Percentiles rank a stretch among this genome's conserved stretches.
Conservation (phyloP, 306 rosid species). For the Glycine tomentella region DNA sequence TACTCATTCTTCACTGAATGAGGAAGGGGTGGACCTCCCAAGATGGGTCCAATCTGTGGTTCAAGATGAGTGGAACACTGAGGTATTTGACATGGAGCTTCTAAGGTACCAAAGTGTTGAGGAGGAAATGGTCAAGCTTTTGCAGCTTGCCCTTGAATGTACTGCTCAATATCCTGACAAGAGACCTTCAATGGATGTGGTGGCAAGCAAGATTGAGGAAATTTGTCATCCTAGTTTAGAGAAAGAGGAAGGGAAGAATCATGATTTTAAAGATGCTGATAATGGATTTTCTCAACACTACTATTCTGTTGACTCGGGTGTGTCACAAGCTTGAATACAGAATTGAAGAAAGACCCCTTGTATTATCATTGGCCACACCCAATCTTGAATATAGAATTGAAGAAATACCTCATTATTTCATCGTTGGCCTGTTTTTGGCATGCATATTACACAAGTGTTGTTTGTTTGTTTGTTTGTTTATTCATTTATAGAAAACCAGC, state of each 20-base stretch:
- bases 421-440: conserved; percentile 46
- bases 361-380: conserved; percentile 41
- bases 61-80: conserved; percentile 80
- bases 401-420: conserved; percentile 56
- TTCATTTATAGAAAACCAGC: conserved; percentile 51
- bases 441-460: conserved; percentile 41
- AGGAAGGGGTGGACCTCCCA: conserved; percentile 94
- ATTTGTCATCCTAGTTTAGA: conserved; percentile 58
- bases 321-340: conserved; percentile 42
- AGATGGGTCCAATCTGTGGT: conserved; percentile 91
- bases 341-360: conserved; percentile 50
- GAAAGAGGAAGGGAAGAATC: conserved; percentile 53
- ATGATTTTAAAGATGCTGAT: conserved; percentile 48
- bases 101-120: conserved; percentile 86
- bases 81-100: conserved; percentile 92
- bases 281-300: conserved; percentile 51
- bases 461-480: conserved; percentile 61
- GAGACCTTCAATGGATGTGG: conserved; percentile 81
- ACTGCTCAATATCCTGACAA: conserved; percentile 71
- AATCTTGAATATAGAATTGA: conserved; percentile 46
- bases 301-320: conserved; percentile 39
- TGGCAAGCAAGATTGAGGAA: conserved; percentile 66
- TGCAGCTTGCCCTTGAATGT: conserved; percentile 82
- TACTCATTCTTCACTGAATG: conserved; percentile 71
- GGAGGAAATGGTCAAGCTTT: conserved; percentile 90